Conservation (phyloP, 192 early-diverging fungal species). For the Ambispora gerdemannii region DNA sequence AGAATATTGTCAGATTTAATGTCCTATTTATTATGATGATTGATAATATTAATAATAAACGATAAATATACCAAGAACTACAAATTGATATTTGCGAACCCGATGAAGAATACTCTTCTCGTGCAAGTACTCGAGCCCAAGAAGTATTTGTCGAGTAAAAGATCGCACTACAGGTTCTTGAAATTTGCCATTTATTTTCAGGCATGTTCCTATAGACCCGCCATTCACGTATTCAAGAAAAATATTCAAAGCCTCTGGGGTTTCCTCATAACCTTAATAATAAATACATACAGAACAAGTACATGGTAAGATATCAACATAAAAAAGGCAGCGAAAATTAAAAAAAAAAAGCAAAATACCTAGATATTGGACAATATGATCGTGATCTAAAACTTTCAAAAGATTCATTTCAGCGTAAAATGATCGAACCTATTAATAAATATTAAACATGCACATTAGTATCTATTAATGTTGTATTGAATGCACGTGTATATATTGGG, state of each 20-base stretch:
- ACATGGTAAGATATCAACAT: not conserved
- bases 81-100: too few species aligned
- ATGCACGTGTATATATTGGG: too few species aligned
- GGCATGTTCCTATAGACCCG: constrained; percentile 77
- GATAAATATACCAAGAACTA: not conserved
- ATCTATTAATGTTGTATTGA: too few species aligned
- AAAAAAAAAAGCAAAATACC: constrained; percentile 47
- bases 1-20: constrained; percentile 82
- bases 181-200: constrained; percentile 71
- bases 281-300: constrained; percentile 18
- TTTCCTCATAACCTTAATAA: constrained; percentile 52
- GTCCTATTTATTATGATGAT: constrained; percentile 44
- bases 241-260: constrained; percentile 75
- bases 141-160: constrained; percentile 78
- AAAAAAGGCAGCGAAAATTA: not conserved
- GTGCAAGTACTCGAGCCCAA: constrained; percentile 86
- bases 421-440: constrained; percentile 42
- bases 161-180: constrained; percentile 68
- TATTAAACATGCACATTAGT: too few species aligned
- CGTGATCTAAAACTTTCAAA: constrained; percentile 74
- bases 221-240: constrained; percentile 97
- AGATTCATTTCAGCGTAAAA: constrained; percentile 73
- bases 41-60: not conserved
- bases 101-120: constrained; percentile 68
- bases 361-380: constrained; percentile 93